Conservation (phyloP, 2,329 filamentous ascomycete genomes). For the Beauveria sp. region DNA sequence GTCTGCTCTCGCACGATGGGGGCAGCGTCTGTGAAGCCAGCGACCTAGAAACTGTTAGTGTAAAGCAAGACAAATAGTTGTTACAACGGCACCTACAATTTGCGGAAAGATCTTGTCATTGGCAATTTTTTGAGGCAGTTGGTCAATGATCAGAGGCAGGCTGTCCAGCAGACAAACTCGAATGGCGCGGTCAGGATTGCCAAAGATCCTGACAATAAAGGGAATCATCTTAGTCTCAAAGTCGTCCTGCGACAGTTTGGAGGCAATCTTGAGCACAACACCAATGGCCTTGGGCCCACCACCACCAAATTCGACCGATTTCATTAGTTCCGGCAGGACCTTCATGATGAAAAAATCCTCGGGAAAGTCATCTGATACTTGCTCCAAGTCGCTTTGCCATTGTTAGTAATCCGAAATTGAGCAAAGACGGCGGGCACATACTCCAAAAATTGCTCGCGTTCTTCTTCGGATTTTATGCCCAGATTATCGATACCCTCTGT, state of each 20-base stretch:
- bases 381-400: conserved; percentile 60
- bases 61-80: neutral
- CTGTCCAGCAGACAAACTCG: conserved; percentile 87
- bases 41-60: conserved; percentile 50
- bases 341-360: conserved; percentile 99
- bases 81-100: conserved; percentile 49
- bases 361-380: conserved; percentile 86
- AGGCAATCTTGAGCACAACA: conserved; percentile 83
- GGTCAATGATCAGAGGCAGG: conserved; percentile 84
- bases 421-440: conserved; percentile 18
- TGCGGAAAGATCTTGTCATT: conserved; percentile 97
- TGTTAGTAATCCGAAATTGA: conserved; percentile 23
- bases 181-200: conserved; percentile 84
- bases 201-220: conserved; percentile 78
- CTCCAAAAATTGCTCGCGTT: conserved; percentile 79
- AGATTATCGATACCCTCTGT: conserved; percentile 90
- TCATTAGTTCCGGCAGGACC: conserved; percentile 88
- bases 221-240: conserved; percentile 80
- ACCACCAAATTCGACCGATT: conserved; percentile 96
- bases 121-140: conserved; percentile 77
- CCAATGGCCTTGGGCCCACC: conserved; percentile 86
- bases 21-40: conserved; percentile 86
- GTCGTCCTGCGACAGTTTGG: conserved; percentile 82
- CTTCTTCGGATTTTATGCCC: conserved; percentile 75
- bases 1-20: conserved; percentile 93